Evolutionary conservation across 352 stramenopile genomes (phyloP).

Genomic region (Elongisporangium senticosum): DNA sequence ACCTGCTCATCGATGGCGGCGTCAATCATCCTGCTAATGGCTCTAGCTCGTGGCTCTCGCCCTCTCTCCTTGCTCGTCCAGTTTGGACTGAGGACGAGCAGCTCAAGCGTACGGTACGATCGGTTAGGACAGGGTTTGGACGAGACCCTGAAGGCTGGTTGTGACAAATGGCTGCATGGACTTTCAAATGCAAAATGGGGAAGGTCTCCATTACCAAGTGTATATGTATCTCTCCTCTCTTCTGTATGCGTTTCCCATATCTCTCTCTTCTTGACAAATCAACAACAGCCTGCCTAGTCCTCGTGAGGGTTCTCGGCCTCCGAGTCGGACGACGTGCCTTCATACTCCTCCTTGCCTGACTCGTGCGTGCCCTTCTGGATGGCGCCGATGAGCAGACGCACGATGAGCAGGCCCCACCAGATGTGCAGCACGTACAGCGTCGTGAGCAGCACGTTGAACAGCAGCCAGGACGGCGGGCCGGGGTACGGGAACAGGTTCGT

Average conservation of each 20-base stretch:
- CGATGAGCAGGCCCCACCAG: constrained; percentile 76
- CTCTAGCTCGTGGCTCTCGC: neutral
- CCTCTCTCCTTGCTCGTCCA: neutral
- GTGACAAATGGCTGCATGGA: neutral
- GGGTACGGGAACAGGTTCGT: constrained; percentile 58
- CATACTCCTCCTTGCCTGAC: constrained; percentile 80
- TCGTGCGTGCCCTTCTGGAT: constrained; percentile 72
- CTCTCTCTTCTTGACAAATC: neutral
- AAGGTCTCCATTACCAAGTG: neutral
- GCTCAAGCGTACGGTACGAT: neutral
- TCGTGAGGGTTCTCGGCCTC: constrained; percentile 61
- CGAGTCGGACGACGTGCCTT: constrained; percentile 74
- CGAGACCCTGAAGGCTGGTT: neutral
- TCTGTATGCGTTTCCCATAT: neutral
- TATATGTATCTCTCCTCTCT: neutral
- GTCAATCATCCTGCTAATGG: constrained; percentile 11
- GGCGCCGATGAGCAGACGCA: constrained; percentile 63
- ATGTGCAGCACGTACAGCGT: constrained; percentile 79
- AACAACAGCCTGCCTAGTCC: constrained; percentile 22
- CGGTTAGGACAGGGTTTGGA: neutral
- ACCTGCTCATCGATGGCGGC: constrained; percentile 16
- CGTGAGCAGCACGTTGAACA: constrained; percentile 76
- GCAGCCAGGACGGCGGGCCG: constrained; percentile 72
- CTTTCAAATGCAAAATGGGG: neutral
- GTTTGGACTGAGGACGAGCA: neutral